Evolutionary conservation across 306 rosid species (phyloP), one percentile per base, ranked within the genome.

Genomic region (Acacia confusa): DNA sequence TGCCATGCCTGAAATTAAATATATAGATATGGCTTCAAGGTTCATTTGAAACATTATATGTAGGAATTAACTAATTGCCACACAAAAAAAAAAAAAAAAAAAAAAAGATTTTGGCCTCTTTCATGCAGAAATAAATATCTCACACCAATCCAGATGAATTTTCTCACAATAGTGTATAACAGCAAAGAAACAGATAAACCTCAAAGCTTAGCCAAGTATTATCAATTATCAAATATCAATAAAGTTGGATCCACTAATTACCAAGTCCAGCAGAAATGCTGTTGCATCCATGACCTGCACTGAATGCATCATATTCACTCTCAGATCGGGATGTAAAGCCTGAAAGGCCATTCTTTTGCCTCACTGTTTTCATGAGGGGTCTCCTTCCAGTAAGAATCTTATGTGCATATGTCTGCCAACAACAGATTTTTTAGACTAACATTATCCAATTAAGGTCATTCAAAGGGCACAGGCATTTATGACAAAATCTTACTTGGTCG

Each of bases 221-320:
- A 63, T 34, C 38, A 34, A 34, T 67, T 1, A 61, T 34, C 40
- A 6, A 36, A 36, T 36, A 36, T 36, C 22, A 81, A 63, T 34
- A 71, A 30, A 57, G 52, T 76, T 44, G 72, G 79, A 85, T 65
- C 67, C 52, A 78, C 50, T 81, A 81, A 72, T 53, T 93, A 95
- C 99, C 99, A 83, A 95, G 97, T 80, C 94, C 97, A 38, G 99
- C 99, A 67, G 97, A 95, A 83, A 95, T 85, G 84, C 99, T 91
- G 87, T 85, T 95, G 92, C 97, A 95, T 57, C 99, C 99, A 83
- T 95, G 99, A 76, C 94, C 97, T n/a, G 97, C 85, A 70, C 95
- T 95, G 72, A 95, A 95, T 52, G 97, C 92, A 80, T 95, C 99
- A 63, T 88, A 93, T 85, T 92, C 94, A 85, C 99, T 95, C 89